A percentile compares a stretch with the other conserved stretches of the same genome.
Evolutionary conservation across 805 yeast genomes (phyloP).

Genomic region (Suhomyces vadensis): DNA sequence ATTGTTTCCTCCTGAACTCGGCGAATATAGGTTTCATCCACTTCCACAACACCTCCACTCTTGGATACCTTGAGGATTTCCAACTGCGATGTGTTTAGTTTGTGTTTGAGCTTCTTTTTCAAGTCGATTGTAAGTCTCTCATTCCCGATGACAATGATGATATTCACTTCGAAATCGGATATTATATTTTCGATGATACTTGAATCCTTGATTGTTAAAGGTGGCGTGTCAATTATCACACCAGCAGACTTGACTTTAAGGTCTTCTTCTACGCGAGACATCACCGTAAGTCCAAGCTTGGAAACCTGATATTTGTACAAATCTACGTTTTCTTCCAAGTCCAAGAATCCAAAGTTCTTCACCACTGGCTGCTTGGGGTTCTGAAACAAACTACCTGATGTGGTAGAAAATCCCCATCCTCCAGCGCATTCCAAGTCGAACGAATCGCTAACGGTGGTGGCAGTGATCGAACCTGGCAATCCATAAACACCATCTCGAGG

Average conservation of each 20-base stretch:
- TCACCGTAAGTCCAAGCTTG: slow-evolving; percentile 50
- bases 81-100: slow-evolving; percentile 31
- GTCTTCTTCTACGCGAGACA: slow-evolving; percentile 55
- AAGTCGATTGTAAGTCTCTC: slow-evolving; percentile 69
- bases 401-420: slow-evolving; percentile 76
- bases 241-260: slow-evolving; percentile 50
- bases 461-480: slow-evolving; percentile 82
- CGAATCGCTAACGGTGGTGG: slow-evolving; percentile 78
- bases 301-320: slow-evolving; percentile 52
- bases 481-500: slow-evolving; percentile 71
- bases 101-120: slow-evolving; percentile 47
- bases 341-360: slow-evolving; percentile 72
- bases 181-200: slow-evolving; percentile 57
- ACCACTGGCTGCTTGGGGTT: slow-evolving; percentile 92
- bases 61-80: slow-evolving; percentile 62
- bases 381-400: slow-evolving; percentile 69
- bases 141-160: slow-evolving; percentile 71
- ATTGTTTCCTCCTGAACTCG: slow-evolving; percentile 74
- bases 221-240: slow-evolving; percentile 72
- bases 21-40: slow-evolving; percentile 68
- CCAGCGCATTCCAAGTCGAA: slow-evolving; percentile 69
- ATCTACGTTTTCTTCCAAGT: slow-evolving; percentile 54
- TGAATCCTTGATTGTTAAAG: slow-evolving; percentile 51
- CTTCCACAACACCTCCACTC: slow-evolving; percentile 76
- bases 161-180: slow-evolving; percentile 57